Base-by-base conservation (phyloP, 2,329 filamentous ascomycete genomes). In the Moelleriella libera region DNA sequence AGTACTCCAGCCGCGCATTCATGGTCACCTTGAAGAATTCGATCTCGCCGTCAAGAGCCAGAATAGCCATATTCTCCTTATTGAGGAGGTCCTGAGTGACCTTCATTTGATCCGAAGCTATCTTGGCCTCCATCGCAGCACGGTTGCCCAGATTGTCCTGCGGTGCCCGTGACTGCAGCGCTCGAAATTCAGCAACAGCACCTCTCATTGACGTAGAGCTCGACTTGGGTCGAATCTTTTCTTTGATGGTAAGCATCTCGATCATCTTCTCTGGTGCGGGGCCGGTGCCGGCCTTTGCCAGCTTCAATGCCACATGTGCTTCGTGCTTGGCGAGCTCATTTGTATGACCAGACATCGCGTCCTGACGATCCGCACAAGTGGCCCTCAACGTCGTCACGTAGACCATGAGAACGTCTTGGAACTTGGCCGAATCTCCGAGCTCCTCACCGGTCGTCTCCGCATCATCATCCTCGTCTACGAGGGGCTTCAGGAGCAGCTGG, bases 1-100 rank as follows among this genome's bases (percentile, higher is more conserved):
- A 97, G 60, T 88, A 97, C 49, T 92, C 88, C 1, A 96, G 67
- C 11, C 92, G 82, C 39, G 80, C 73, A 57, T 97, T 97, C 79
- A 94, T 89, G 0, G 83, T 79, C 12, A 73, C 71, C 30, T 80
- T 83, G 60, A 94, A 92, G 30, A 80, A 68, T 44, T 90, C 82
- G 5, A 88, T 67, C 60, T 96, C 89, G 50, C 77, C 76, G 51
- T 86, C 80, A 10, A 83, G 60, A 5, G 62, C 63, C 2, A 58
- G 50, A 0, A 60, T 57, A 1, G 64, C 68, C 56, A 80, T 80
- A 34, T 54, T 68, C 55, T 82, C 78, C 42, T 71, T 63, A 4
- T 52, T 66, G 41, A 75, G 64, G 44, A 74, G 65, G 45, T 66
- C 68, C 46, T 83, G 81, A 0, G 83, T 73, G 12, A 71, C 66